Evolutionary conservation across 1,139 yeast species (phyloP).

Genomic region (Saccharomyces pastorianus): DNA sequence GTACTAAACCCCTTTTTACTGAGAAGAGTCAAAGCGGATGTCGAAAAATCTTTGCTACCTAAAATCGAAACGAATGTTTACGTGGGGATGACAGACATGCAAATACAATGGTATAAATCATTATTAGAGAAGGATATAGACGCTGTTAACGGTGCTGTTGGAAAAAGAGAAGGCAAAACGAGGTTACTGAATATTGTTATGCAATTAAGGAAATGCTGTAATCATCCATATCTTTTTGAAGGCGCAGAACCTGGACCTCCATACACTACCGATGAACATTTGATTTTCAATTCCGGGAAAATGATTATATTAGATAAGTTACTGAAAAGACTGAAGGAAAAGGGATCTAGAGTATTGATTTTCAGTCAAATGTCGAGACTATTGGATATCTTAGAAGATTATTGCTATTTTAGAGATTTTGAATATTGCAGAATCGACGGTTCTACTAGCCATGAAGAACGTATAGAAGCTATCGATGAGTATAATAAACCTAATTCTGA

Average conservation of each 20-base stretch:
- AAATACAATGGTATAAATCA: slow-evolving; percentile 66
- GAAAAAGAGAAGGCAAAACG: slow-evolving; percentile 68
- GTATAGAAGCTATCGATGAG: slow-evolving; percentile 69
- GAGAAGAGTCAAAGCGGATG: slow-evolving; percentile 71
- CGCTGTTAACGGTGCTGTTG: slow-evolving; percentile 74
- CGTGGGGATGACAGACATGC: slow-evolving; percentile 71
- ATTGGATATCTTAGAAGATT: slow-evolving; percentile 72
- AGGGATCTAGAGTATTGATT: slow-evolving; percentile 68
- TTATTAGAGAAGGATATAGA: slow-evolving; percentile 72
- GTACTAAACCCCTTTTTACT: slow-evolving; percentile 71
- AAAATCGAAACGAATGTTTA: slow-evolving; percentile 67
- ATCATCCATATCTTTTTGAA: slow-evolving; percentile 74
- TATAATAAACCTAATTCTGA: slow-evolving; percentile 63
- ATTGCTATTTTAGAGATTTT: slow-evolving; percentile 58
- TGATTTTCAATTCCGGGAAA: slow-evolving; percentile 63
- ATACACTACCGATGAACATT: slow-evolving; percentile 73
- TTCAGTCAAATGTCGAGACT: slow-evolving; percentile 79
- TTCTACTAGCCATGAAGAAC: slow-evolving; percentile 68
- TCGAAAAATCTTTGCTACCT: slow-evolving; percentile 67
- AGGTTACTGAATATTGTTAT: slow-evolving; percentile 68
- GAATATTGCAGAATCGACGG: slow-evolving; percentile 76
- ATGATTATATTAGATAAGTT: slow-evolving; percentile 64
- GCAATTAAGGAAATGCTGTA: slow-evolving; percentile 79
- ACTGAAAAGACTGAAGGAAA: slow-evolving; percentile 50
- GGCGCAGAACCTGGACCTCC: slow-evolving; percentile 91